Evolutionary conservation across 2,329 filamentous ascomycete species (phyloP).

Genomic region (Fusarium sp.): DNA sequence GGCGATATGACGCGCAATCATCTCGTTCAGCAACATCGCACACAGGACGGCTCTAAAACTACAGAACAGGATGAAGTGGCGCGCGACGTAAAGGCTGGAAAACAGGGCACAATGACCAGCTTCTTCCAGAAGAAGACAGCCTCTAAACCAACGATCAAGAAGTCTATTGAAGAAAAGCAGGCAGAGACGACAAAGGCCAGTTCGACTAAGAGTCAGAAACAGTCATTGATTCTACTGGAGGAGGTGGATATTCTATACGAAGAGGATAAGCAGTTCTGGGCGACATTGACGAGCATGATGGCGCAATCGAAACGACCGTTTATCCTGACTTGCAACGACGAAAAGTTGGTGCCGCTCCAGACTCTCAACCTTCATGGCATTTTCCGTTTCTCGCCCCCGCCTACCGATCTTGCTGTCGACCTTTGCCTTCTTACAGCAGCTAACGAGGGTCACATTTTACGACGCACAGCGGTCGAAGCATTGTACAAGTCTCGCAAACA

Average conservation of each 20-base stretch:
- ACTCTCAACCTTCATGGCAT: constrained; percentile 86
- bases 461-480: constrained; percentile 72
- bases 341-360: constrained; percentile 80
- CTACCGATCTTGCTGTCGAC: constrained; percentile 77
- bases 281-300: constrained; percentile 81
- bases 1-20: constrained; percentile 98
- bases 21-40: constrained; percentile 71
- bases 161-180: constrained; percentile 39
- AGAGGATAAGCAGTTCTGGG: constrained; percentile 96
- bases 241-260: constrained; percentile 95
- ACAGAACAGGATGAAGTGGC: constrained; percentile 49
- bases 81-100: constrained; percentile 72
- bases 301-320: constrained; percentile 89
- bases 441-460: constrained; percentile 86
- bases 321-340: constrained; percentile 94
- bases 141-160: constrained; percentile 48
- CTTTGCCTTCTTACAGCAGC: constrained; percentile 86
- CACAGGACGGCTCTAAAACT: constrained; percentile 47
- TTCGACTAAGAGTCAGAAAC: constrained; percentile 75
- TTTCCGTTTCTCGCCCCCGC: constrained; percentile 77
- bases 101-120: constrained; percentile 81
- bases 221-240: constrained; percentile 93
- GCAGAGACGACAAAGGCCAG: constrained; percentile 49
- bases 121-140: constrained; percentile 75
- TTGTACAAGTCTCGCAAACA: constrained; percentile 76